Evolutionary conservation across 176 grass and related monocot genomes (phyloP), one percentile per base, ranked within the genome.

Genomic region (Oryza officinalis): DNA sequence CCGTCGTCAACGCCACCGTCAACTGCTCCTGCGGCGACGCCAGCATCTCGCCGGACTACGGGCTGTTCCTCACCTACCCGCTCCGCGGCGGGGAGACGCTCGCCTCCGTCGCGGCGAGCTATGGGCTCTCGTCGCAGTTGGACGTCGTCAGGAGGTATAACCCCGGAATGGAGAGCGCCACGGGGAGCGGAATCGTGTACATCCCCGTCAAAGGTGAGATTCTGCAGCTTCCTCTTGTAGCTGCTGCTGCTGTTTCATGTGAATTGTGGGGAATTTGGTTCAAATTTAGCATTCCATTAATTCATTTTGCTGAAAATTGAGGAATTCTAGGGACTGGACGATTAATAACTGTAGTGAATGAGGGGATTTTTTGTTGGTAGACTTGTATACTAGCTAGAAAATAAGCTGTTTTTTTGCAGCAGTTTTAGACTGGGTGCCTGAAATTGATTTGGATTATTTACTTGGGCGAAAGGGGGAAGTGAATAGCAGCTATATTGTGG

Each of bases 1-100:
- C 0, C 49, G 76, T 17, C 1, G 28, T 99, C 6, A 90, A 88
- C 70, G 86, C 84, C 80, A 90, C 44, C 15, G 83, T 99, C 77
- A 99, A 99, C 72, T 99, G 96, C 73, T 84, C 93, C 17, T 99
- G 96, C 38, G 96, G 91, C 13, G 71, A 99, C 81, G 4, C 0
- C 0, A 28, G 0, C 0, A 59, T 96, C 8, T 99, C 91, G 25
- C 8, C 6, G 2, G 67, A 35, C 3, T 99, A 99, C 22, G 96
- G 96, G 10, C 37, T 99, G 11, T 99, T 99, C 77, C 80, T 90
- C 38, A 94, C 96, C 0, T 87, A 87, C 73, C 96, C 96, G 67
- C 92, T 99, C 59, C 26, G 3, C 0, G 52, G 37, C 8, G 44
- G 31, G 25, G 91, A 96, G 31, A 99, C 14, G 45, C 89, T 91